A percentile compares a stretch with the other conserved stretches of the same genome.
Evolutionary conservation across 1,284 basidiomycete species (phyloP).

Genomic region (Coniferiporia sulphurascens): DNA sequence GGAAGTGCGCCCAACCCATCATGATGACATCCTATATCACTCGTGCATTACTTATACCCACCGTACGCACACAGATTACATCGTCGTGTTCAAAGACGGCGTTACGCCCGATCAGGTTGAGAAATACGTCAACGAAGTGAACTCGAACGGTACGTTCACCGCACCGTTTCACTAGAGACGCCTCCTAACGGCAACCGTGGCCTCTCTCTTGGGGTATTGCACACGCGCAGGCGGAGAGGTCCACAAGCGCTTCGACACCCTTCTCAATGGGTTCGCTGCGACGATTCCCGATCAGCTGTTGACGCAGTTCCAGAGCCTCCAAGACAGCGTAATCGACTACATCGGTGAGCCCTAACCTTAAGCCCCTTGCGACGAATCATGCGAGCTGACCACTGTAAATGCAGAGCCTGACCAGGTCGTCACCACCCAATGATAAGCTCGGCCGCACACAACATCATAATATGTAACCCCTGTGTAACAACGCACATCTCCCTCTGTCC

Average conservation of each 20-base stretch:
- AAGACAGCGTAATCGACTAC: conserved; percentile 41
- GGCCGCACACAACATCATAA: no score
- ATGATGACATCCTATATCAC: background rate
- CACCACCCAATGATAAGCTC: background rate
- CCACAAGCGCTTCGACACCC: conserved; percentile 33
- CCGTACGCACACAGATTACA: conserved; percentile 36
- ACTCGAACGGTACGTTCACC: conserved; percentile 32
- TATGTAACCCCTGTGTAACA: background rate
- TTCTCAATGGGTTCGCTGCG: conserved; percentile 52
- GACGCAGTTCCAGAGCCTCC: conserved; percentile 33
- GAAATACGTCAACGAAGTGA: conserved; percentile 38
- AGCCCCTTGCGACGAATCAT: no score
- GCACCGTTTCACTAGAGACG: background rate
- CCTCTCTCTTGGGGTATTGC: no score
- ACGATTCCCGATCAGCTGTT: conserved; percentile 38
- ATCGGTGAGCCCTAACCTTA: conserved; percentile 37
- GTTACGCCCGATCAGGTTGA: conserved; percentile 41
- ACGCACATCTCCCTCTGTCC: background rate
- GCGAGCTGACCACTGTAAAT: background rate
- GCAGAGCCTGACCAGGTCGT: conserved; percentile 14
- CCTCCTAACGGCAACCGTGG: background rate
- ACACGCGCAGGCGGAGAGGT: conserved; percentile 40
- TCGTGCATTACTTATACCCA: background rate
- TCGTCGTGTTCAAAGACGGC: conserved; percentile 53
- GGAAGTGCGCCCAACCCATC: background rate